Evolutionary conservation across 2,329 filamentous ascomycete genomes (phyloP).

Genomic region (Pleurostoma richardsiae): DNA sequence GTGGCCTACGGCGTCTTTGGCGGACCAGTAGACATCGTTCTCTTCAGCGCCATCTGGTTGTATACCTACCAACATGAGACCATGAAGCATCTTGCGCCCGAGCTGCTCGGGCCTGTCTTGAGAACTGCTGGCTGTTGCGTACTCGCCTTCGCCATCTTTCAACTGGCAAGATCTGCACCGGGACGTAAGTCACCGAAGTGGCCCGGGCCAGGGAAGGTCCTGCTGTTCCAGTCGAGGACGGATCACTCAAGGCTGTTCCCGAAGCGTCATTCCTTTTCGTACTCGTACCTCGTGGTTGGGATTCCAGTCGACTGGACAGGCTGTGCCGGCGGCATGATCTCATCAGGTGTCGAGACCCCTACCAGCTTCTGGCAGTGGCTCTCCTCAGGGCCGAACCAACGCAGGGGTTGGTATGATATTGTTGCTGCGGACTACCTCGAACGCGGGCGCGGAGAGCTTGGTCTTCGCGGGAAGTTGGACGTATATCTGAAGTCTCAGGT

Average conservation of each 20-base stretch:
- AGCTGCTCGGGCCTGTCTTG: not conserved
- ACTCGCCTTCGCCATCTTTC: not conserved
- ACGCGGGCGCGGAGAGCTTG: constrained; percentile 43
- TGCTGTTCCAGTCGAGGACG: constrained; percentile 61
- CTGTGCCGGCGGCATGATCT: constrained; percentile 49
- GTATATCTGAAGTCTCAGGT: constrained; percentile 54
- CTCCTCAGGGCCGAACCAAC: constrained; percentile 14
- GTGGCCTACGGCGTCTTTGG: too few relatives aligned
- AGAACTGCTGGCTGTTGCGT: not conserved
- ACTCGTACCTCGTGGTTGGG: constrained; percentile 66
- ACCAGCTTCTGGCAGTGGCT: constrained; percentile 20
- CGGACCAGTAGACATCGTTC: too few relatives aligned
- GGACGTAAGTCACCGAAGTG: constrained; percentile 1
- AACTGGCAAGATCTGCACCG: constrained; percentile 1
- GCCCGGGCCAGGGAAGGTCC: constrained; percentile 21
- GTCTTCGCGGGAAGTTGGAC: constrained; percentile 59
- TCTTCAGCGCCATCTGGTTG: too few relatives aligned
- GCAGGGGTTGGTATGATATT: constrained; percentile 51
- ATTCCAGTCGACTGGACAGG: constrained; percentile 61
- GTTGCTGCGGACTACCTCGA: constrained; percentile 56
- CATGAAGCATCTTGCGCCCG: too few relatives aligned
- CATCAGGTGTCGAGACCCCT: constrained; percentile 26
- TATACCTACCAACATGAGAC: too few relatives aligned
- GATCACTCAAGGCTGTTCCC: constrained; percentile 65
- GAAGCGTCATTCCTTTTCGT: constrained; percentile 61